Evolutionary conservation across 176 grass and related monocot genomes (phyloP).

Genomic region (Urochloa ruziziensis): DNA sequence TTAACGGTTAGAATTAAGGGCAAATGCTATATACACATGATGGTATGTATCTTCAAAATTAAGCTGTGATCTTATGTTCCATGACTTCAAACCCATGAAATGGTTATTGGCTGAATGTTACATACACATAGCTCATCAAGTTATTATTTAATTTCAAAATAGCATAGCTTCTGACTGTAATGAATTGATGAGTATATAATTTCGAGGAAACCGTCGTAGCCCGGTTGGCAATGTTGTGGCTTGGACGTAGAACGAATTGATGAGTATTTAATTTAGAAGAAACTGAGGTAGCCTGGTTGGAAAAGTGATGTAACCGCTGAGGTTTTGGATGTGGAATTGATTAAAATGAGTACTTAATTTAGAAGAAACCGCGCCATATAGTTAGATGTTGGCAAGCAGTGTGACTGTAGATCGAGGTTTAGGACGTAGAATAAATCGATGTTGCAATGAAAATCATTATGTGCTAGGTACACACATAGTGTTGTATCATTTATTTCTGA

Average conservation of each 20-base stretch:
- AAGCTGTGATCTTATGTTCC: neutral
- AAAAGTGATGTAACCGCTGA: neutral
- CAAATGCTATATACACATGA: neutral
- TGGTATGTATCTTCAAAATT: neutral
- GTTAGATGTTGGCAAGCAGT: no score
- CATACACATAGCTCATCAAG: neutral
- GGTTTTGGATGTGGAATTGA: no score
- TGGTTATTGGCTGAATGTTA: neutral
- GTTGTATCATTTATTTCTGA: no score
- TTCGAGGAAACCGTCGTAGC: neutral
- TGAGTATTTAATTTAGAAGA: neutral
- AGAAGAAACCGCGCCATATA: no score
- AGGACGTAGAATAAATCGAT: no score
- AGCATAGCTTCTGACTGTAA: neutral
- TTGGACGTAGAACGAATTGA: neutral
- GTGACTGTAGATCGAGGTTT: no score
- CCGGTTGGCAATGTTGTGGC: neutral
- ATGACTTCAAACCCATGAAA: neutral
- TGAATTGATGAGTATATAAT: neutral
- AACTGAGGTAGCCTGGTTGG: neutral
- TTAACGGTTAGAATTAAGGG: neutral
- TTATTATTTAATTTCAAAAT: neutral
- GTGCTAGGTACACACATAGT: no score
- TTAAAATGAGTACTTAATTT: no score
- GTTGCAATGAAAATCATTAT: no score